A percentile compares a stretch with the other conserved stretches of the same genome.
phyloP scores from a whole-genome alignment of 257 asterid genomes.

The Scutellaria galericulata region DNA sequence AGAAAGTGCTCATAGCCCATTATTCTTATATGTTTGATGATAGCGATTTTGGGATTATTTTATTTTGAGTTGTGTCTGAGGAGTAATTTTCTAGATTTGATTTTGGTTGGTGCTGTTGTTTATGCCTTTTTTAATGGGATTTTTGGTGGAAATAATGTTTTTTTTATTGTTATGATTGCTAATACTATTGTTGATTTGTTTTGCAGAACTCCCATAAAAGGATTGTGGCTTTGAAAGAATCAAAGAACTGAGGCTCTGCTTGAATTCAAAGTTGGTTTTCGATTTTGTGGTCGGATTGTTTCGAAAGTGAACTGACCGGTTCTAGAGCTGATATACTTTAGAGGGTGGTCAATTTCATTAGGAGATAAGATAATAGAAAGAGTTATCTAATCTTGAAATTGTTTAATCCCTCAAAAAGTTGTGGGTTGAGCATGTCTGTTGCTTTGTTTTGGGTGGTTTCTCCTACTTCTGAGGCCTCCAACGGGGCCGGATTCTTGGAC shows the following conservation, averaged over 20 bases:
- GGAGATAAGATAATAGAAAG: conserved; percentile 32
- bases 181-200: conserved; percentile 36
- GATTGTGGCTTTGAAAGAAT: conserved; percentile 41
- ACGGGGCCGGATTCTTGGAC: conserved; percentile 57
- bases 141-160: conserved; percentile 23
- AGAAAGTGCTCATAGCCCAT: conserved; percentile 40
- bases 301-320: conserved; percentile 36
- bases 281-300: conserved; percentile 30
- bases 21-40: conserved; percentile 9
- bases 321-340: conserved; percentile 36
- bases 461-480: conserved; percentile 61
- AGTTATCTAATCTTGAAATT: conserved; percentile 37
- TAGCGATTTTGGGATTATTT: conserved; percentile 33
- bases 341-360: conserved; percentile 34
- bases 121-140: conserved; percentile 22
- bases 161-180: conserved; percentile 21
- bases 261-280: conserved; percentile 28
- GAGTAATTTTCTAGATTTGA: conserved; percentile 20
- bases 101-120: conserved; percentile 35
- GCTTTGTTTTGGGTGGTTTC: conserved; percentile 76
- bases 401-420: conserved; percentile 27
- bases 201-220: conserved; percentile 49
- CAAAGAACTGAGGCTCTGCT: conserved; percentile 35
- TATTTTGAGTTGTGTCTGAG: conserved; percentile 24
- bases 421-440: conserved; percentile 67